phyloP scores from a whole-genome alignment of 192 early-diverging fungal species.

The Phlyctochytrium bullatum region DNA sequence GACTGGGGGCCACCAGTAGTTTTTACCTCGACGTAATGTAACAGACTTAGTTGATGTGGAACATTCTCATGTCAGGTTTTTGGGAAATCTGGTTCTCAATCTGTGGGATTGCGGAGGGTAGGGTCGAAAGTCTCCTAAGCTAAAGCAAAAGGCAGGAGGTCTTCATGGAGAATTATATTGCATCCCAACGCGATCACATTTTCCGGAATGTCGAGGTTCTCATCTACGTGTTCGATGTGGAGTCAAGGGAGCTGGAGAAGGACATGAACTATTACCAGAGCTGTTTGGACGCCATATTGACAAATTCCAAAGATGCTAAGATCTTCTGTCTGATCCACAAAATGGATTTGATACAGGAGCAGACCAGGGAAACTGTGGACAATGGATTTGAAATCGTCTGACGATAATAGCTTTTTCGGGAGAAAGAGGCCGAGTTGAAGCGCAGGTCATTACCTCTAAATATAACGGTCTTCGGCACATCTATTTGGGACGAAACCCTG shows the following conservation, averaged over 20 bases:
- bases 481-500: conserved; percentile 92
- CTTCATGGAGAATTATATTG: conserved; percentile 97
- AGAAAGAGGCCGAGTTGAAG: conserved; percentile 63
- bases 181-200: conserved; percentile 87
- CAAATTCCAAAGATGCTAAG: conserved; percentile 82
- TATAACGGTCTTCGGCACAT: conserved; percentile 73
- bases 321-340: conserved; percentile 98
- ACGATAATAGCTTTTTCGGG: conserved; percentile 60
- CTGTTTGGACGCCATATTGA: conserved; percentile 76
- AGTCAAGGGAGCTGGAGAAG: conserved; percentile 78
- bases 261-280: conserved; percentile 90
- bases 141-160: conserved; percentile 68
- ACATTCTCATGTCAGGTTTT: conserved; percentile 90
- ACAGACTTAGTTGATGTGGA: conserved; percentile 83
- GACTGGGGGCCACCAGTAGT: conserved; percentile 91
- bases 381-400: conserved; percentile 5
- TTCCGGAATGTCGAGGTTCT: conserved; percentile 99
- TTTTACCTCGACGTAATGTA: conserved; percentile 12
- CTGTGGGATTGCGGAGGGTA: conserved; percentile 80
- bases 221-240: conserved; percentile 84
- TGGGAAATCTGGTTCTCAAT: conserved; percentile 95
- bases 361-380: conserved; percentile 32
- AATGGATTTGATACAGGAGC: conserved; percentile 89
- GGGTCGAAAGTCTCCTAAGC: neutral
- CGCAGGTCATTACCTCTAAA: conserved; percentile 65